Evolutionary conservation across 768 basidiomycete genomes (phyloP), one percentile per base, ranked within the genome.

Genomic region (Clitopilus hobsonii): DNA sequence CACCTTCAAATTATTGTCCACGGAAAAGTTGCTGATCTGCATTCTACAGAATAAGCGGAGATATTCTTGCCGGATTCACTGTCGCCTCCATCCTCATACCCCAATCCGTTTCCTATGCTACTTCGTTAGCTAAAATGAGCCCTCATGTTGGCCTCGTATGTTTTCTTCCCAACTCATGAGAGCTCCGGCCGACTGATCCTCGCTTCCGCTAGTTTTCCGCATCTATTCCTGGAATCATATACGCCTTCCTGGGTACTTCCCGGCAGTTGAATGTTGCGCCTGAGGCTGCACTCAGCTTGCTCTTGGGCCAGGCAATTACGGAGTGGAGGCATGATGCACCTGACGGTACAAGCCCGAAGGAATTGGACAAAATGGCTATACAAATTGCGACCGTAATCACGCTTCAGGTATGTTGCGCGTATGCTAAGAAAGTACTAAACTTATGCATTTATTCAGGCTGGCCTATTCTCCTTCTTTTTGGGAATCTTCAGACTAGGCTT

Each of bases 401-500:
- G 0, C 75, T 95, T 32, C 94, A 97, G 76, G 89, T n/a, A n/a
- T n/a, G n/a, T n/a, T n/a, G n/a, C n/a, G n/a, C n/a, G n/a, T n/a
- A n/a, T n/a, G n/a, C n/a, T n/a, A n/a, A n/a, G n/a, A n/a, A n/a
- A n/a, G n/a, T n/a, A n/a, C n/a, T n/a, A n/a, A n/a, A n/a, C n/a
- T n/a, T n/a, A n/a, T n/a, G n/a, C n/a, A n/a, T n/a, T n/a, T n/a
- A n/a, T n/a, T n/a, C 29, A 91, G 89, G 89, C 86, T 60, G 94
- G 94, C 32, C 61, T 95, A 27, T 88, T 97, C 59, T 87, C 92
- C 0, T 93, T 91, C 56, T 67, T 89, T 23, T 78, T 97, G 26
- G 95, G 95, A 2, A 82, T 96, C 62, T 86, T 95, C 65, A 80
- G 93, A 23, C 76, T 98, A 8, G 94, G 94, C 1, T 96, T 96